phyloP scores from a whole-genome alignment of 192 early-diverging fungal genomes.

The Rhizophagus prolifer region DNA sequence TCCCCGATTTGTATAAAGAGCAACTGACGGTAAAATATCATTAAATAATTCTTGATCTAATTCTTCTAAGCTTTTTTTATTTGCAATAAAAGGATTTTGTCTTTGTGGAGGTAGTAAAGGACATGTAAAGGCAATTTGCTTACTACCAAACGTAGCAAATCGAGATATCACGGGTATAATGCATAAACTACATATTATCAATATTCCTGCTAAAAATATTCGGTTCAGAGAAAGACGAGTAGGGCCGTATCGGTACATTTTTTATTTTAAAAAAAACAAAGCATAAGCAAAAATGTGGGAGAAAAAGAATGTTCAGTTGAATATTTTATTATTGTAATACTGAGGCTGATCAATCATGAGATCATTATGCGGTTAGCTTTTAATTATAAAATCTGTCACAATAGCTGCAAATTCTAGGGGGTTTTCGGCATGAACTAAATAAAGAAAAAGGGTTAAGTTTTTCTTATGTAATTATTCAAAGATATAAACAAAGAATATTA shows the following conservation, averaged over 20 bases:
- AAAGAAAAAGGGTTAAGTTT: neutral
- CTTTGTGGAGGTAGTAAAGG: neutral
- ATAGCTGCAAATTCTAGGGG: constrained; percentile 62
- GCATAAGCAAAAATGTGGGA: neutral
- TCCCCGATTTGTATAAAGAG: neutral
- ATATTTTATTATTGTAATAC: too few species aligned
- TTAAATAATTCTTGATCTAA: neutral
- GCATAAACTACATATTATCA: neutral
- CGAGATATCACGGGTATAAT: neutral
- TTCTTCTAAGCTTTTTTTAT: neutral
- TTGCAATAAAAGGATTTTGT: neutral
- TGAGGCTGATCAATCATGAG: neutral
- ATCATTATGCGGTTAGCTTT: neutral
- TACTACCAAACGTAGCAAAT: neutral
- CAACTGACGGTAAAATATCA: neutral
- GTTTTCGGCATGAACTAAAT: constrained; percentile 67
- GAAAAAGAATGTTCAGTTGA: too few species aligned
- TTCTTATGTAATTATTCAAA: neutral
- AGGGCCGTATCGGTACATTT: neutral
- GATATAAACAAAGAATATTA: constrained; percentile 32
- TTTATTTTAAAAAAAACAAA: neutral
- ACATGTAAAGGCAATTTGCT: neutral
- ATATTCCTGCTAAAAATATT: neutral
- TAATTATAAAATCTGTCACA: constrained; percentile 48
- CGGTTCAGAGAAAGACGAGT: neutral